Percentiles rank a stretch among this genome's conserved stretches.
Evolutionary conservation across 139 green algal genomes (phyloP).

Genomic region (Zygnema circumcarinatum): DNA sequence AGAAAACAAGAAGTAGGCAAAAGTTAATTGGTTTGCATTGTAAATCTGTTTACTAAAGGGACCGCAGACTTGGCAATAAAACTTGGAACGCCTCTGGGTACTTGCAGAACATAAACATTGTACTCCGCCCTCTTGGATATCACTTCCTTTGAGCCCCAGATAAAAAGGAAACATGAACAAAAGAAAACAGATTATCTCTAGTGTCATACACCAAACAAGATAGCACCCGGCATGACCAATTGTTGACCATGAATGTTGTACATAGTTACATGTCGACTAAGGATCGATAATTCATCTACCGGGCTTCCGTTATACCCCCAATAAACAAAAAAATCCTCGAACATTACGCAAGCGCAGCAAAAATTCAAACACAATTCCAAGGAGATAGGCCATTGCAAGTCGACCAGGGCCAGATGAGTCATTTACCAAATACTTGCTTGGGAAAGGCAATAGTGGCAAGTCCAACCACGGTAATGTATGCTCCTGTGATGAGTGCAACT

Average conservation of each 20-base stretch:
- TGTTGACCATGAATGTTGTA: not conserved
- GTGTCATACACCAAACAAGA: too few relatives aligned
- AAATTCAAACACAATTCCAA: not conserved
- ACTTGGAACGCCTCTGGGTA: too few relatives aligned
- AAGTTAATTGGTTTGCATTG: not conserved
- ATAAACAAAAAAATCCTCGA: not conserved
- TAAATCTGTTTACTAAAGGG: not conserved
- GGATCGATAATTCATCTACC: not conserved
- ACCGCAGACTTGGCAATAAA: not conserved
- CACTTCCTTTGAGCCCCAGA: too few relatives aligned
- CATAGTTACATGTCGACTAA: not conserved
- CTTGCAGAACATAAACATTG: too few relatives aligned
- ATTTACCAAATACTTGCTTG: constrained; percentile 29
- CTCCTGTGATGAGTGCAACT: constrained; percentile 13
- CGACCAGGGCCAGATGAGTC: not conserved
- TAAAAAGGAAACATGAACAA: too few relatives aligned
- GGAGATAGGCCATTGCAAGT: not conserved
- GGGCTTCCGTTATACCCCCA: not conserved
- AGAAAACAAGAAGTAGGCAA: not conserved
- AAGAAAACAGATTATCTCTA: too few relatives aligned
- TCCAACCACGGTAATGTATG: constrained; percentile 27
- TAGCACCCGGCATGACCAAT: too few relatives aligned
- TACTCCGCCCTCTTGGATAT: too few relatives aligned
- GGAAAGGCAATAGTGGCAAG: not conserved
- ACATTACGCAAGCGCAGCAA: not conserved